A percentile compares a stretch with the other conserved stretches of the same genome.
Conservation (phyloP, 805 yeast genomes). For the Saturnispora bothae region DNA sequence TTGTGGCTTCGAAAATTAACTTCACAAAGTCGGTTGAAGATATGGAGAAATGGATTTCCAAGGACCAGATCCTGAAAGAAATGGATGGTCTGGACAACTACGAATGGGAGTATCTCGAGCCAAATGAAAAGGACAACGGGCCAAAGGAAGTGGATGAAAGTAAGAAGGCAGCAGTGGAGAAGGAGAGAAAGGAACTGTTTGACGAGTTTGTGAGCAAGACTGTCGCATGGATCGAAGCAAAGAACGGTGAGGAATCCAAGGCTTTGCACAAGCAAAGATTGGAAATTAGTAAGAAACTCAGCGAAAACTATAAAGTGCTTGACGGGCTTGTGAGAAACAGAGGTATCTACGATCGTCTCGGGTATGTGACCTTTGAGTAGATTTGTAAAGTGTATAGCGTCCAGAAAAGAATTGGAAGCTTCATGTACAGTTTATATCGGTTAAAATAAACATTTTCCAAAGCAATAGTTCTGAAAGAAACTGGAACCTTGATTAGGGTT, state of each 20-base stretch:
- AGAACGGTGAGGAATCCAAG: conserved; percentile 38
- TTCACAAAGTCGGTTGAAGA: conserved; percentile 70
- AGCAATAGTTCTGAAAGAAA: too few relatives aligned
- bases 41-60: conserved; percentile 49
- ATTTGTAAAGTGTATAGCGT: background rate
- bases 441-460: too few relatives aligned
- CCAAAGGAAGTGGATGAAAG: conserved; percentile 32
- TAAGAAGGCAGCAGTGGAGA: conserved; percentile 22
- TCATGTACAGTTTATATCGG: too few relatives aligned
- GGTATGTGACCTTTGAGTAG: conserved; percentile 26
- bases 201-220: conserved; percentile 54
- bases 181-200: conserved; percentile 45
- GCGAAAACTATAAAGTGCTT: conserved; percentile 52
- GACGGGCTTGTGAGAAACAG: conserved; percentile 81
- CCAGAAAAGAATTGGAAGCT: too few relatives aligned
- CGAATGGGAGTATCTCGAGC: conserved; percentile 50
- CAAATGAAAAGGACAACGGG: conserved; percentile 49
- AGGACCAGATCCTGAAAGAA: conserved; percentile 50
- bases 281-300: conserved; percentile 39
- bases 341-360: conserved; percentile 68
- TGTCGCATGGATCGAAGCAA: conserved; percentile 65
- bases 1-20: conserved; percentile 81
- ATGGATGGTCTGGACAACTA: conserved; percentile 65
- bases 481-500: too few relatives aligned
- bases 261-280: conserved; percentile 44